Evolutionary conservation across 441 rosid species (phyloP), one percentile per base, ranked within the genome.

Genomic region (Melastoma candidum): DNA sequence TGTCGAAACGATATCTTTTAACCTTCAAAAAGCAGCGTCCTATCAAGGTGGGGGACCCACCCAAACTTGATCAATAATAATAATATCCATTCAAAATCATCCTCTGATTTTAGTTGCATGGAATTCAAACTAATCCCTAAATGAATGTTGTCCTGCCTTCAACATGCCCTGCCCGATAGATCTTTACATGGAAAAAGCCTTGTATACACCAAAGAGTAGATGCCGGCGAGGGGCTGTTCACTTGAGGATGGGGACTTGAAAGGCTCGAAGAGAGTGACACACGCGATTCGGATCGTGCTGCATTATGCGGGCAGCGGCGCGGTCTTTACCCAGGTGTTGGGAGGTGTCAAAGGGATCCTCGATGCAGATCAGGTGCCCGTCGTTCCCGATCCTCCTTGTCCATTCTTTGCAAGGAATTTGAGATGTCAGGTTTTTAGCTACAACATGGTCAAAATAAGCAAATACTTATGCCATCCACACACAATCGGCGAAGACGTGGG

Each of bases 321-420:
- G 84, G 67, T 92, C 98, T 48, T 95, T 81, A 3, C 98, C 98
- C 48, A 92, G 84, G 61, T 92, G 95, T 49, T 92, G 98, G 49
- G 77, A 67, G 53, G 61, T 66, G 76, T 76, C 89, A 36, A 92
- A 92, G 0, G 98, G 98, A 68, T 92, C 98, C 75, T 92, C 98
- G 67, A 92, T 92, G 86, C 98, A 87, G 74, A 92, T 92, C 82
- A 92, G 71, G 71, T 92, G 98, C 7, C 96, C 81, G 63, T 92
- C 98, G 44, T 92, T 92, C 65, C 94, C 96, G 1, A 85, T 63
- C 68, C 98, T 82, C 62, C 95, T 82, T 26, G 96, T 88, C 98
- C 98, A 87, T 65, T 85, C 90, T 59, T 92, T 92, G 84, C 45
- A 68, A 60, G 44, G 11, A 60, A 71, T 2, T 11, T 11, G 11